Evolutionary conservation across 2,329 filamentous ascomycete species (phyloP), one percentile per base, ranked within the genome.

Genomic region (Delphinella strobiligena): DNA sequence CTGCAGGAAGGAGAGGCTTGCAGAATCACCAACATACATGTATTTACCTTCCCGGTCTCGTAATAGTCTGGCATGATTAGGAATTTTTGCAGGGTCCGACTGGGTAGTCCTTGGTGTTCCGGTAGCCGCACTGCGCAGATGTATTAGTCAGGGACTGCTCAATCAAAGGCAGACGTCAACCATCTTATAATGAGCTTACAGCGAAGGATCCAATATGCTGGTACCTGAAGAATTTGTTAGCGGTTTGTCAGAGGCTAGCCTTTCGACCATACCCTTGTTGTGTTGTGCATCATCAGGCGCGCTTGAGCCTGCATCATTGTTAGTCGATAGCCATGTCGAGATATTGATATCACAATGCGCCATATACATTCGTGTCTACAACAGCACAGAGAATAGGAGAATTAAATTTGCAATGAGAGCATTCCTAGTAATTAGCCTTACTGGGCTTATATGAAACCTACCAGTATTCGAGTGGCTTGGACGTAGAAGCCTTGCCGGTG

Each of bases 1-100:
- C 47, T 71, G 68, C 27, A 71, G 47, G 38, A 71, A 71, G 0
- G 68, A 71, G 34, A 72, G 53, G 35, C 67, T 69, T 24, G 68
- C 68, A 29, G 66, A 71, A 43, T 72, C 69, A 11, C 69, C 69
- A 19, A 72, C 66, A 46, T 71, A 72, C 49, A 72, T 70, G 36
- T 69, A 63, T 40, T 71, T 71, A 4, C 68, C 68, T 44, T 70
- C 65, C 0, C 67, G 66, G 46, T 71, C 68, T 17, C 66, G 66
- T 8, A 72, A 56, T 18, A 72, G 61, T 8, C 68, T 56, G 8
- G 62, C 62, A 46, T 64, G 59, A 10, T 63, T 52, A 8, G 63
- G 63, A 4, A 67, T 62, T 1, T 50, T 60, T 2, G 63, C 61
- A 43, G n/a, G n/a, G n/a, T 61, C 50, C 51, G 62, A 43, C 22